These are phyloP conservation scores for Orbilia blumenaviensis DNA, from an alignment of 2,329 filamentous ascomycete genomes.

Conservation along the genomic window DNA sequence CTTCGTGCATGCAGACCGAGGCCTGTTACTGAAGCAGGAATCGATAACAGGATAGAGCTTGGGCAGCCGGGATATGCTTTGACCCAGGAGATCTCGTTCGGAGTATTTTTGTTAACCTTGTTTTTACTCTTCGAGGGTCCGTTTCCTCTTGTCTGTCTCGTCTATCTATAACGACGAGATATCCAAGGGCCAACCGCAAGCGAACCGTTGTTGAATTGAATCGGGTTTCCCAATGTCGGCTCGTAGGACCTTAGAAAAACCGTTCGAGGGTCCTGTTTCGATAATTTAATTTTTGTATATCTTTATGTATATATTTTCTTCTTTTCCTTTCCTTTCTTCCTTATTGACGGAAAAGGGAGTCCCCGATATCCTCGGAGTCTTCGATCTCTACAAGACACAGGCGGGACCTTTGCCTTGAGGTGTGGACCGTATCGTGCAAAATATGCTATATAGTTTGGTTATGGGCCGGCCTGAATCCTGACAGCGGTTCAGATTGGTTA, in stretches of 20 bases:
- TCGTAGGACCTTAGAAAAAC: constrained; percentile 16
- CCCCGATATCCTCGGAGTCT: constrained; percentile 7
- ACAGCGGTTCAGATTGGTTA: constrained; percentile 17
- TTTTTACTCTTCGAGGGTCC: constrained; percentile 9
- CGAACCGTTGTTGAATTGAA: constrained; percentile 20
- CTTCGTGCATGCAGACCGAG: constrained; percentile 25
- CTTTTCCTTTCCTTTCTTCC: too few species aligned
- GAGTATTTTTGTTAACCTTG: constrained; percentile 10
- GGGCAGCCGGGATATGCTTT: constrained; percentile 8
- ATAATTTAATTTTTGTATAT: too few species aligned
- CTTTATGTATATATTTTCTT: too few species aligned
- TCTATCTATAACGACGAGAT: constrained; percentile 45
- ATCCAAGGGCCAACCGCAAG: constrained; percentile 12
- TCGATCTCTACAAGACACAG: constrained; percentile 12
- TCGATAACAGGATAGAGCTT: constrained; percentile 31
- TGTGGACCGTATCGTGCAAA: background rate
- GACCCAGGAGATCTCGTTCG: background rate
- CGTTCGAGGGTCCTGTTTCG: background rate
- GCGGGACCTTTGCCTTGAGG: constrained; percentile 6
- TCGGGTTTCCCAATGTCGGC: constrained; percentile 16
- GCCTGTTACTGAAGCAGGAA: constrained; percentile 4
- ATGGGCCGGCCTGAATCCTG: constrained; percentile 7
- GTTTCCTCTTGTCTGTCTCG: constrained; percentile 49
- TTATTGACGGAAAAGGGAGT: background rate
- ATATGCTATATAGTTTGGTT: constrained; percentile 10